phyloP scores from a whole-genome alignment of 495 filamentous ascomycete genomes.

The Penicillium turbatum region DNA sequence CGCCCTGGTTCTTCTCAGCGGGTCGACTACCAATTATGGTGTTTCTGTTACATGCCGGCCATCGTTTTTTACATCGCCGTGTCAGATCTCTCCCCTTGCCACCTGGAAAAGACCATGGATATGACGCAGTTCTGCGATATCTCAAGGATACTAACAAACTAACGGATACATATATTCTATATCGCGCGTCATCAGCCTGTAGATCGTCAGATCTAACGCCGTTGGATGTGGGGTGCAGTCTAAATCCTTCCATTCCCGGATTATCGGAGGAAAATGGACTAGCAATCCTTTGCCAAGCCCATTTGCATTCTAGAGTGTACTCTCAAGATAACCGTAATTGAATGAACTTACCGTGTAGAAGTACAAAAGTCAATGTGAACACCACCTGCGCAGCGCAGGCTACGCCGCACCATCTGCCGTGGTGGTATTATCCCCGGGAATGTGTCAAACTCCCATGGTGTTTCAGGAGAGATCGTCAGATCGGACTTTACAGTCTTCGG shows the following conservation, averaged over 20 bases:
- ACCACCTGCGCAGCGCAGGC: too few relatives aligned
- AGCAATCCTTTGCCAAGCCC: background rate
- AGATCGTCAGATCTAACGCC: background rate
- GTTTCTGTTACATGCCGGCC: background rate
- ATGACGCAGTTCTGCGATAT: slow-evolving; percentile 14
- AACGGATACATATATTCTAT: background rate
- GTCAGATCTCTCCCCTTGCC: slow-evolving; percentile 7
- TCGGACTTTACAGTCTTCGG: too few relatives aligned
- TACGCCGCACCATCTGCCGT: too few relatives aligned
- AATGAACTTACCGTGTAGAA: too few relatives aligned
- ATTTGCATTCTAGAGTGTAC: background rate
- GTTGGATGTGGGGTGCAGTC: background rate
- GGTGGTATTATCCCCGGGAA: too few relatives aligned
- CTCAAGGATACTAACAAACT: background rate
- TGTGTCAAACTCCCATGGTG: background rate
- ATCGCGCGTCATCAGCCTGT: background rate
- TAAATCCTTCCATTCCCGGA: too few relatives aligned
- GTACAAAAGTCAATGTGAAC: too few relatives aligned
- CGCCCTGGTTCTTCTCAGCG: slow-evolving; percentile 16
- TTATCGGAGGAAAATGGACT: background rate
- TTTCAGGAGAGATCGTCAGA: background rate
- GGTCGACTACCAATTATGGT: slow-evolving; percentile 13
- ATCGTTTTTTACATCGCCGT: background rate
- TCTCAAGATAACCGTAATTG: too few relatives aligned
- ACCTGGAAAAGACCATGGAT: slow-evolving; percentile 6